Evolutionary conservation across 148 eudicot species (phyloP), one percentile per base, ranked within the genome.

Genomic region (Nyssa sinensis): DNA sequence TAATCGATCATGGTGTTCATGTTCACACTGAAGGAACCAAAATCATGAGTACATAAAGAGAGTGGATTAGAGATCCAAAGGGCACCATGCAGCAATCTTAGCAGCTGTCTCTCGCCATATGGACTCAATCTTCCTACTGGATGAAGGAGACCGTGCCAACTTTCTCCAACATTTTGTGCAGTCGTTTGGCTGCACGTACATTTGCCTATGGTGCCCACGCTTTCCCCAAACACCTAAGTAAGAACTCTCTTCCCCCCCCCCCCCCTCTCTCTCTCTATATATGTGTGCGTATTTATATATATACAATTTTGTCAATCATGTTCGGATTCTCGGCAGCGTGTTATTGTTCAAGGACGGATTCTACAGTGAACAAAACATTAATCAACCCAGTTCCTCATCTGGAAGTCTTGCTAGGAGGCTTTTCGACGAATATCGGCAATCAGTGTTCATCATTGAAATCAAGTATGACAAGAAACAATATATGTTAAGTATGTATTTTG

Each of bases 201-300:
- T 90, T 81, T 92, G 91, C 81, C 91, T 95, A 7, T 92, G 99
- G 99, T 77, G n/a, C n/a, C n/a, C n/a, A n/a, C n/a, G 74, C 76
- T 61, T 80, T 1, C 80, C 88, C 58, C 81, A 69, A 11, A 72
- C 73, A 51, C 72, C 84, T 55, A 80, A 80, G 84, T 81, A 76
- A 39, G 49, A 53, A 3, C 59, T 33, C 75, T 16, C 70, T 28
- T 24, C 29, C 44, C 32, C 62, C 68, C 61, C 33, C 58, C 55
- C 62, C n/a, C n/a, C n/a, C 53, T 53, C 47, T 23, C 55, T 14
- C 32, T 21, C 23, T 32, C 31, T 41, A 58, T 62, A 27, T 66
- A 19, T 1, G 3, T 63, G 28, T 1, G 12, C 34, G 25, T 11
- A 58, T 3, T 29, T 29, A 1, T 28, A 29, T 14, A 19, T 13